Evolutionary conservation across 2,329 filamentous ascomycete species (phyloP).

Genomic region (Arthroderma uncinatum): DNA sequence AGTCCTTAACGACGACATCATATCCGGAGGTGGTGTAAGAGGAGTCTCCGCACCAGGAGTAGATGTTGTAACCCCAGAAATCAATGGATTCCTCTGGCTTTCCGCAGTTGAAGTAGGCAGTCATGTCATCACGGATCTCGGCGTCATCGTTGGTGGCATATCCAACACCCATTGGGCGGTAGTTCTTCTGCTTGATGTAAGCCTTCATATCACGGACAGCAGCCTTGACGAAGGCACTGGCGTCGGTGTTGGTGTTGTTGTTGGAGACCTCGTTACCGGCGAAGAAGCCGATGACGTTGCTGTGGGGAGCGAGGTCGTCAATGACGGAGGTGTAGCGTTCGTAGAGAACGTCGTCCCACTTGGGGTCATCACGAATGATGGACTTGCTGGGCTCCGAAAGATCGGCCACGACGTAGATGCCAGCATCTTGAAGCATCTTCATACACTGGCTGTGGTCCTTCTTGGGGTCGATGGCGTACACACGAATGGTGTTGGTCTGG

Average conservation of each 20-base stretch:
- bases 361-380: slow-evolving; percentile 71
- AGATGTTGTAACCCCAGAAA: slow-evolving; percentile 99
- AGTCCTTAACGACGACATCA: slow-evolving; percentile 71
- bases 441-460: slow-evolving; percentile 75
- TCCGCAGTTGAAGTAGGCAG: slow-evolving; percentile 84
- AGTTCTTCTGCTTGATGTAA: slow-evolving; percentile 72
- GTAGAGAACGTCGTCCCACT: slow-evolving; percentile 71
- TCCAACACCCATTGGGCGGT: slow-evolving; percentile 74
- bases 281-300: slow-evolving; percentile 94
- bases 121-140: slow-evolving; percentile 67
- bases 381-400: slow-evolving; percentile 69
- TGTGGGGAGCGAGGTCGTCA: slow-evolving; percentile 68
- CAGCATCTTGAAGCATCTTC: slow-evolving; percentile 65
- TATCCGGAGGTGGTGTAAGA: slow-evolving; percentile 68
- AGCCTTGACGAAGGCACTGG: slow-evolving; percentile 93
- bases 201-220: slow-evolving; percentile 92
- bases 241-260: slow-evolving; percentile 72
- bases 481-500: slow-evolving; percentile 84
- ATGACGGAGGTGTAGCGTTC: slow-evolving; percentile 73
- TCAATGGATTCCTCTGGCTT: slow-evolving; percentile 59
- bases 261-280: slow-evolving; percentile 97
- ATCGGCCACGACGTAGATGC: slow-evolving; percentile 93
- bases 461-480: slow-evolving; percentile 79
- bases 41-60: slow-evolving; percentile 93
- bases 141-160: slow-evolving; percentile 94